Conservation (phyloP, 257 asterid genomes). For the Solanum chmielewskii region DNA sequence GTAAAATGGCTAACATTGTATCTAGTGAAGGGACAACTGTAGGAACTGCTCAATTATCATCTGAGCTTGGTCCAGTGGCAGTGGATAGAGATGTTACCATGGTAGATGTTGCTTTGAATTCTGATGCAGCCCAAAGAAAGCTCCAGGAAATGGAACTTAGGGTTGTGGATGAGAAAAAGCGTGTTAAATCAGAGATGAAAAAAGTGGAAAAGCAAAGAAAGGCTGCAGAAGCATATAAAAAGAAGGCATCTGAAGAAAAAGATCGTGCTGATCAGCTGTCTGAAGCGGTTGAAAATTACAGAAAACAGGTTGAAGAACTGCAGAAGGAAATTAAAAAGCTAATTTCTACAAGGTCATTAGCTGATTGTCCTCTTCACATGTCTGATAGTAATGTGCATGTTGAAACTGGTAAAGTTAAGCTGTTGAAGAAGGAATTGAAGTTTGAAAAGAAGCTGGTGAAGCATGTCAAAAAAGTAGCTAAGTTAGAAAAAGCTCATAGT, state of each 20-base stretch:
- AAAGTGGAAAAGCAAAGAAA: conserved; percentile 48
- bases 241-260: conserved; percentile 38
- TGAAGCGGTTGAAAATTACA: conserved; percentile 37
- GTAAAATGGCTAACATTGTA: conserved; percentile 11
- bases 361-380: conserved; percentile 14
- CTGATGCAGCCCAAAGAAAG: conserved; percentile 22
- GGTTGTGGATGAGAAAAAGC: conserved; percentile 26
- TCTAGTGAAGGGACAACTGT: conserved; percentile 6
- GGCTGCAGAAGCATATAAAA: conserved; percentile 40
- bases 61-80: conserved; percentile 9
- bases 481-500: conserved; percentile 45
- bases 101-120: neutral
- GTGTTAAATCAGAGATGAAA: conserved; percentile 39
- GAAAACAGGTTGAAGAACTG: conserved; percentile 38
- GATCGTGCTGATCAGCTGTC: conserved; percentile 39
- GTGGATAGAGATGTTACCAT: conserved; percentile 11
- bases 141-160: conserved; percentile 29
- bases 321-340: conserved; percentile 38
- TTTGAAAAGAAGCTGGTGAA: conserved; percentile 58
- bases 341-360: conserved; percentile 20
- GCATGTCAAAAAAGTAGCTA: conserved; percentile 58
- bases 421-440: conserved; percentile 46
- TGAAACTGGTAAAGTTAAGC: conserved; percentile 41
- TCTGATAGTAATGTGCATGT: conserved; percentile 4
- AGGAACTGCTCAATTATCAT: conserved; percentile 1